Conservation (phyloP, 768 basidiomycete species). For the Cystoderma amianthinum region DNA sequence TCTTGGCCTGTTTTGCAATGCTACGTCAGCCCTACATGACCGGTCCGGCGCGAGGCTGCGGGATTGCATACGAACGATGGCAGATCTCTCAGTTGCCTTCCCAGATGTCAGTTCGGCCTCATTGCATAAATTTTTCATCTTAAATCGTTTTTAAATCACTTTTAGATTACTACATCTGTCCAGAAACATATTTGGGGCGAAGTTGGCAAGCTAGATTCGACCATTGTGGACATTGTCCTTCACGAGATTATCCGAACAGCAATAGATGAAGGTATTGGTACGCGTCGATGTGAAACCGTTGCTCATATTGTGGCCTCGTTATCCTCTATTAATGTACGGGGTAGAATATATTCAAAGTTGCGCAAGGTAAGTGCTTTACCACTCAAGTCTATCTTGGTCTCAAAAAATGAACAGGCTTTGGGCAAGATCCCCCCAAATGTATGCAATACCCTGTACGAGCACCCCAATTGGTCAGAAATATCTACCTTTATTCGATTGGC, state of each 20-base stretch:
- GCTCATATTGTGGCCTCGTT: conserved; percentile 68
- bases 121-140: conserved; percentile 2
- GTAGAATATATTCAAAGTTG: conserved; percentile 69
- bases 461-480: conserved; percentile 75
- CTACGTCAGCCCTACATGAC: conserved; percentile 61
- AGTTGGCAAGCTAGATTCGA: conserved; percentile 61
- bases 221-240: conserved; percentile 63
- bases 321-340: conserved; percentile 72
- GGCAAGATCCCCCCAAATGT: conserved; percentile 64
- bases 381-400: background rate
- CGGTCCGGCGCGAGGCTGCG: conserved; percentile 69
- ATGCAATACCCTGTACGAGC: conserved; percentile 58
- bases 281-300: conserved; percentile 67
- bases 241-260: conserved; percentile 80
- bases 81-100: conserved; percentile 68
- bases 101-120: conserved; percentile 65
- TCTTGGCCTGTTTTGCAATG: conserved; percentile 62
- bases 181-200: conserved; percentile 77
- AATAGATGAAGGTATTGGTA: conserved; percentile 77
- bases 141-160: conserved; percentile 2
- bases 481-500: conserved; percentile 74
- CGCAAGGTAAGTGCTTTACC: conserved; percentile 52
- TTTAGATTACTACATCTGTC: conserved; percentile 57
- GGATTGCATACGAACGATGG: conserved; percentile 74
- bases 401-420: conserved; percentile 42